Conservation (phyloP, 83 land plant species). For the Picea mariana region DNA sequence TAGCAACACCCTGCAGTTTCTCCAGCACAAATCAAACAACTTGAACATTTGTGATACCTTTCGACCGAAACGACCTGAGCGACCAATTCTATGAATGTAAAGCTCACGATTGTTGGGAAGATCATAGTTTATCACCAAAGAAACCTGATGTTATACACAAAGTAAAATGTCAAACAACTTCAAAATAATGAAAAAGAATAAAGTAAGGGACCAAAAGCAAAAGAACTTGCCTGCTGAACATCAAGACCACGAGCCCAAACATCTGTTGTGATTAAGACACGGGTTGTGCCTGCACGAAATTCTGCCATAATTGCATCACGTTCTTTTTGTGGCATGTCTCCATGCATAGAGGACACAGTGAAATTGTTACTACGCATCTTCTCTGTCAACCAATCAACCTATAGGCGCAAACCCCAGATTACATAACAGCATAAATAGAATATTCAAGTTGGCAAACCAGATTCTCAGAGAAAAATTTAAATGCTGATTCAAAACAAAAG, state of each 20-base stretch:
- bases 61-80: conserved; percentile 98
- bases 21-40: neutral
- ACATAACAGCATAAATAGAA: neutral
- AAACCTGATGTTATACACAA: conserved; percentile 73
- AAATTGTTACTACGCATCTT: too few relatives aligned
- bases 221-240: conserved; percentile 58
- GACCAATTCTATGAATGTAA: conserved; percentile 92
- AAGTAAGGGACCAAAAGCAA: conserved; percentile 22
- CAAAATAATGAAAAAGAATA: neutral
- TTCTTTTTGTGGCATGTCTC: conserved; percentile 98
- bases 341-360: conserved; percentile 98
- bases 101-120: conserved; percentile 95
- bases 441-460: neutral
- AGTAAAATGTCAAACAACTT: neutral
- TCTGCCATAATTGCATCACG: conserved; percentile 95
- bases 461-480: neutral
- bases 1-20: neutral
- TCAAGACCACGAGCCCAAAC: conserved; percentile 99
- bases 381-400: too few relatives aligned
- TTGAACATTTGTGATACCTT: conserved; percentile 41
- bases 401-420: conserved; percentile 3
- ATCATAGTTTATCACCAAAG: conserved; percentile 93
- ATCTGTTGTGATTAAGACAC: conserved; percentile 98
- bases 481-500: neutral
- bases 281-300: conserved; percentile 77